phyloP scores from a whole-genome alignment of 2,329 filamentous ascomycete species.

The Cordyceps farinosa region DNA sequence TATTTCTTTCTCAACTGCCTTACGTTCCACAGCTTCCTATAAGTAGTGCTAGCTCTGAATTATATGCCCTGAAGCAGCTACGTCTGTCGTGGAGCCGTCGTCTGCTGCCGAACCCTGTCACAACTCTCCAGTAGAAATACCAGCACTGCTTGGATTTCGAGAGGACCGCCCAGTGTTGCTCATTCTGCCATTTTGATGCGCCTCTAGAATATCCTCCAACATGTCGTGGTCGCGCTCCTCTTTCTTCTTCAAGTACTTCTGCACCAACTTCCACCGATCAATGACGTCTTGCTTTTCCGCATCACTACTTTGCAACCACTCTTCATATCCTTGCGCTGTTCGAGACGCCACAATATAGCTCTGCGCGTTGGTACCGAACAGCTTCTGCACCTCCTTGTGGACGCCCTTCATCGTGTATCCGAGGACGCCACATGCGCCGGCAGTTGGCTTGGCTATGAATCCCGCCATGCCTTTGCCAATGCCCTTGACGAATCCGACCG shows the following conservation, averaged over 20 bases:
- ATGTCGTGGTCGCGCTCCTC: conserved; percentile 21
- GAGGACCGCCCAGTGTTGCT: too few relatives aligned
- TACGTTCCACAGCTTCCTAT: too few relatives aligned
- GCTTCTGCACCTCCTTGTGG: conserved; percentile 34
- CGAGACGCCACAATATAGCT: conserved; percentile 71
- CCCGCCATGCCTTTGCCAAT: too few relatives aligned
- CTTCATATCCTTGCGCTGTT: conserved; percentile 66
- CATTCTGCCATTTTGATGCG: not conserved
- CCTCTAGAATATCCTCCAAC: conserved; percentile 22
- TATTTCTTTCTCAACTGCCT: too few relatives aligned
- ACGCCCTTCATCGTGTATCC: not conserved
- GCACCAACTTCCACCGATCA: conserved; percentile 46
- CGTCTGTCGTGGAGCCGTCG: too few relatives aligned
- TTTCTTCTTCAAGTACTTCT: conserved; percentile 21
- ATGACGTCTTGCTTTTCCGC: conserved; percentile 60
- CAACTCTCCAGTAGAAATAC: too few relatives aligned
- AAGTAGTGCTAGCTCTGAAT: too few relatives aligned
- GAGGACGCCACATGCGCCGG: not conserved
- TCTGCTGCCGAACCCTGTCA: too few relatives aligned
- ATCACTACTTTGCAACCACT: conserved; percentile 48
- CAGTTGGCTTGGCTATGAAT: not conserved
- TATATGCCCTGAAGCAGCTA: too few relatives aligned
- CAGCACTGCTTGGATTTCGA: too few relatives aligned
- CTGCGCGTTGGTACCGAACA: conserved; percentile 61
- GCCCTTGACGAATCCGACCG: too few relatives aligned